Evolutionary conservation across 805 yeast genomes (phyloP).

Genomic region (Candida krabiensis): DNA sequence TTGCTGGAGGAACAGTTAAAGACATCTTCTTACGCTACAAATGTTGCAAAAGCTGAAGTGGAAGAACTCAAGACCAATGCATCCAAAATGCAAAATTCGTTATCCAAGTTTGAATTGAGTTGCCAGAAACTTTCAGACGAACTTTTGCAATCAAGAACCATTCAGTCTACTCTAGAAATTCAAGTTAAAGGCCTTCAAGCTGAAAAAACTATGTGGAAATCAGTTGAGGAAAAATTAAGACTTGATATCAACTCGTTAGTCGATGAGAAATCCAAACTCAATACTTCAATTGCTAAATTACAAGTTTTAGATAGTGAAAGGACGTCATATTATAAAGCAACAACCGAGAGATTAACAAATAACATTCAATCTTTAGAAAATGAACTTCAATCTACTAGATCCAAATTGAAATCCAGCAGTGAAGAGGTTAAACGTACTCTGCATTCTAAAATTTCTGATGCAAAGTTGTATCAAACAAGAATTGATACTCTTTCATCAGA

Average conservation of each 20-base stretch:
- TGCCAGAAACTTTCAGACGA: conserved; percentile 53
- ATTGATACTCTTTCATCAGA: conserved; percentile 54
- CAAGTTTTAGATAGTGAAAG: conserved; percentile 65
- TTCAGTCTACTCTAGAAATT: conserved; percentile 42
- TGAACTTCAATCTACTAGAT: conserved; percentile 44
- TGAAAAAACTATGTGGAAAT: conserved; percentile 52
- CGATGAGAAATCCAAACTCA: conserved; percentile 60
- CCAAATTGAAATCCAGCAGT: conserved; percentile 44
- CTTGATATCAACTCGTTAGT: conserved; percentile 52
- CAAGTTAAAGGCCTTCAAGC: conserved; percentile 50
- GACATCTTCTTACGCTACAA: conserved; percentile 39
- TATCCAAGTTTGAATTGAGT: conserved; percentile 48
- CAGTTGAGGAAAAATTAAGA: conserved; percentile 49
- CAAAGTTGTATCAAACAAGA: conserved; percentile 57
- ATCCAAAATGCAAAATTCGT: conserved; percentile 40
- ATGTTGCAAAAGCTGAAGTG: conserved; percentile 44
- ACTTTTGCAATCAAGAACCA: conserved; percentile 50
- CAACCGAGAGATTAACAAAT: conserved; percentile 47
- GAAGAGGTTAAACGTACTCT: conserved; percentile 53
- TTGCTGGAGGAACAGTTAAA: conserved; percentile 53
- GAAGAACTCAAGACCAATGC: conserved; percentile 42
- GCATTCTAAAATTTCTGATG: conserved; percentile 56
- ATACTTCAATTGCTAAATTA: conserved; percentile 54
- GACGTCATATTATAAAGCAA: conserved; percentile 48
- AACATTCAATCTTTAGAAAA: conserved; percentile 51